phyloP scores from a whole-genome alignment of 2,329 filamentous ascomycete genomes.

The Talaromyces sp. region DNA sequence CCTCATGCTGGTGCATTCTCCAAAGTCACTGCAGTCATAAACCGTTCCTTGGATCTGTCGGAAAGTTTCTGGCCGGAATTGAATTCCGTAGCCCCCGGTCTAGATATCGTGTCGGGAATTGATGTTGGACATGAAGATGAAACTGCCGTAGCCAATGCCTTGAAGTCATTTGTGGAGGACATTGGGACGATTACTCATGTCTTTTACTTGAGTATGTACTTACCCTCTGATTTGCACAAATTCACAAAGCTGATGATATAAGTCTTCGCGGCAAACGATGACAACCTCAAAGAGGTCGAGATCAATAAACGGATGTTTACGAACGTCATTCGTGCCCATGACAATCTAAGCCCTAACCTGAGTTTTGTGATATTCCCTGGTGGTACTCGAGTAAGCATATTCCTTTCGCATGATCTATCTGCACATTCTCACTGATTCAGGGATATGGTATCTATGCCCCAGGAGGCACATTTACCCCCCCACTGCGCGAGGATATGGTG shows the following conservation, averaged over 20 bases:
- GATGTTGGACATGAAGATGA: not conserved
- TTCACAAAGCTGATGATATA: not conserved
- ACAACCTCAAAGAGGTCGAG: not conserved
- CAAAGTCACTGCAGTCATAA: not conserved
- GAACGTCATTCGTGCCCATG: not conserved
- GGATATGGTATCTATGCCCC: not conserved
- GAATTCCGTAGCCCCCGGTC: not conserved
- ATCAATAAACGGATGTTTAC: not conserved
- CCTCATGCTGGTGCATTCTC: not conserved
- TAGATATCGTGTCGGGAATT: not conserved
- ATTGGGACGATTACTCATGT: not conserved
- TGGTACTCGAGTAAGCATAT: not conserved
- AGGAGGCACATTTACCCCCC: not conserved
- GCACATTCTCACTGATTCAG: not conserved
- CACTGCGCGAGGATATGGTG: not conserved
- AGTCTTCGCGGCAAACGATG: not conserved
- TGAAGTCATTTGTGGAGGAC: not conserved
- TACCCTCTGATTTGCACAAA: not conserved
- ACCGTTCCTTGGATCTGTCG: not conserved
- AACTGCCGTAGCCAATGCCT: not conserved
- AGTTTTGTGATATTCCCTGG: not conserved
- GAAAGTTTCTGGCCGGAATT: not conserved
- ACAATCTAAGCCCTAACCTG: not conserved
- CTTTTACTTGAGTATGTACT: not conserved
- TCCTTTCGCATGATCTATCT: not conserved